Percentiles rank a stretch among this genome's conserved stretches.
phyloP scores from a whole-genome alignment of 2,329 filamentous ascomycete genomes.

The Pezicula radicicola region DNA sequence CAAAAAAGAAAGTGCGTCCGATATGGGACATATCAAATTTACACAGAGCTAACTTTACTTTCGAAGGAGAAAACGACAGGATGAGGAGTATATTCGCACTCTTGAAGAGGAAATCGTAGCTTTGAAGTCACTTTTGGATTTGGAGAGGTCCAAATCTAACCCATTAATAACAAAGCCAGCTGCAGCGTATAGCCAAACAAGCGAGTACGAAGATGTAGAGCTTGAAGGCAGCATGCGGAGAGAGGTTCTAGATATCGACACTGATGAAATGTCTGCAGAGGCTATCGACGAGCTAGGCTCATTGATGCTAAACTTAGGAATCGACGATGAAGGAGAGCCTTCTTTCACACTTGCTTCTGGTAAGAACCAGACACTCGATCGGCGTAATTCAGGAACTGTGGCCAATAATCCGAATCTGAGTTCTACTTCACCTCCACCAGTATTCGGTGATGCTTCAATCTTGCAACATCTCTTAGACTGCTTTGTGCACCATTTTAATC shows the following conservation, averaged over 20 bases:
- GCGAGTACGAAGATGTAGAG: not conserved
- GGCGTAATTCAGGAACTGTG: not conserved
- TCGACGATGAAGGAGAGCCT: slow-evolving; percentile 8
- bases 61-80: not conserved
- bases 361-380: not conserved
- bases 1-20: slow-evolving; percentile 1
- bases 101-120: not conserved
- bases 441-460: not conserved
- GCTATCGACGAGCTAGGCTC: slow-evolving; percentile 9
- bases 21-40: not conserved
- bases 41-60: not conserved
- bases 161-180: not conserved
- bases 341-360: slow-evolving; percentile 8
- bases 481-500: slow-evolving; percentile 5
- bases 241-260: not conserved
- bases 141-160: not conserved
- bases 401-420: no score
- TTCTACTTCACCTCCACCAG: not conserved
- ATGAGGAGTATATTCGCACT: slow-evolving; percentile 1
- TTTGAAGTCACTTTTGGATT: not conserved
- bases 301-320: slow-evolving; percentile 7
- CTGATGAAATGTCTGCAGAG: not conserved
- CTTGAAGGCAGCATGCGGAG: not conserved
- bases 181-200: not conserved
- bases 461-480: not conserved